These are phyloP conservation scores for Echinosphaeria canescens DNA, from an alignment of 2,329 filamentous ascomycete species.

Conservation along the genomic window DNA sequence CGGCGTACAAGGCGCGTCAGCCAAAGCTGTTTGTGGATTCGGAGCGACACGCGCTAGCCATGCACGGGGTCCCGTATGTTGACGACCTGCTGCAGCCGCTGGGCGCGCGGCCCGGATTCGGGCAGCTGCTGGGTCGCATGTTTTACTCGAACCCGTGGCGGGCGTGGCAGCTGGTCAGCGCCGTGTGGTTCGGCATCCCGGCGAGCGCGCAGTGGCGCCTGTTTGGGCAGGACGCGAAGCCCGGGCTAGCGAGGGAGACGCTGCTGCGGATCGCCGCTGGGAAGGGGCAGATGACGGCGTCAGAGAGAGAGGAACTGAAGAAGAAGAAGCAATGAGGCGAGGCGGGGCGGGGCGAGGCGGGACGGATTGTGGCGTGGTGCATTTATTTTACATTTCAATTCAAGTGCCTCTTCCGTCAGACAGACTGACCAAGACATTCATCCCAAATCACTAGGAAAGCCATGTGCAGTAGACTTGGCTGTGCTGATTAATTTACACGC, in stretches of 20 bases:
- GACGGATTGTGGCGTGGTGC: too few species aligned
- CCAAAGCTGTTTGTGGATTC: slow-evolving; percentile 10
- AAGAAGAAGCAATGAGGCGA: too few species aligned
- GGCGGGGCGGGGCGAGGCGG: too few species aligned
- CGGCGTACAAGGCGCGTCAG: slow-evolving; percentile 8
- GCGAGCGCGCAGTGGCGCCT: slow-evolving; percentile 13
- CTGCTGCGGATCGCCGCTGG: slow-evolving; percentile 9
- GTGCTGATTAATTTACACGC: too few species aligned
- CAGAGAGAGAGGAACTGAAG: too few species aligned
- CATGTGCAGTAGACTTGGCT: too few species aligned
- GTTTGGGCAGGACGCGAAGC: slow-evolving; percentile 10
- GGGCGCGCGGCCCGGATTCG: slow-evolving; percentile 10
- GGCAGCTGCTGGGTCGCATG: slow-evolving; percentile 8
- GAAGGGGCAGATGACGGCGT: too few species aligned
- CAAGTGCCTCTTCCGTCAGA: too few species aligned
- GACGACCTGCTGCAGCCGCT: slow-evolving; percentile 12
- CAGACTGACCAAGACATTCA: too few species aligned
- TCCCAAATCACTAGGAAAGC: too few species aligned
- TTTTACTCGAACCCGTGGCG: slow-evolving; percentile 8
- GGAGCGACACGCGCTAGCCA: slow-evolving; percentile 10
- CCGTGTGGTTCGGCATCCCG: slow-evolving; percentile 14
- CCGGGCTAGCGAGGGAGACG: slow-evolving; percentile 11
- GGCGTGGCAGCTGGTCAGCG: slow-evolving; percentile 9
- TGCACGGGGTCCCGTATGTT: slow-evolving; percentile 10
- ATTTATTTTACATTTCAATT: too few species aligned